A percentile compares a stretch with the other conserved stretches of the same genome.
phyloP scores from a whole-genome alignment of 306 rosid genomes.

The Ceratonia siliqua region DNA sequence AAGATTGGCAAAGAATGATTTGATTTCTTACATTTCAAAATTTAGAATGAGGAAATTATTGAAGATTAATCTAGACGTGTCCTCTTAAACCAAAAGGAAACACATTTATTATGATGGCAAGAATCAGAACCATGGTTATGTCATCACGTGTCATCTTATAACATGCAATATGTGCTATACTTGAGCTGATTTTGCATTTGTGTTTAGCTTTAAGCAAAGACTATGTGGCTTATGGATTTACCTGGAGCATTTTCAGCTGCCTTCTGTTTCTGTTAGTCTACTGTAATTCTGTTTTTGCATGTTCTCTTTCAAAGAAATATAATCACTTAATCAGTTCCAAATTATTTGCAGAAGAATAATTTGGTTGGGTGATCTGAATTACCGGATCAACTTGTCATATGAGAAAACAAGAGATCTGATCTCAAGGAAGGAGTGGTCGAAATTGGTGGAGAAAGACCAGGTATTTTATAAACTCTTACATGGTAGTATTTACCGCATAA shows the following conservation, averaged over 20 bases:
- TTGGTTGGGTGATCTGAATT: slow-evolving; percentile 96
- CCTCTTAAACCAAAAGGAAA: background rate
- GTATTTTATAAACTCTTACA: slow-evolving; percentile 39
- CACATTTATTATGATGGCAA: background rate
- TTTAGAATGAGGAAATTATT: slow-evolving; percentile 5
- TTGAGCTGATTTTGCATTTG: slow-evolving; percentile 2
- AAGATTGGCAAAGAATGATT: slow-evolving; percentile 1
- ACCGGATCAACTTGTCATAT: slow-evolving; percentile 78
- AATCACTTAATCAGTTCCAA: slow-evolving; percentile 19
- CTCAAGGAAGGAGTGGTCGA: slow-evolving; percentile 69
- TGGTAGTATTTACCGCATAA: slow-evolving; percentile 15
- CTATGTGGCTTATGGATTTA: background rate
- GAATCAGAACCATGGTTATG: background rate
- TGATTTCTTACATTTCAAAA: background rate
- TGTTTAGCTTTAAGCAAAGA: background rate
- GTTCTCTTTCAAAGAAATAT: background rate
- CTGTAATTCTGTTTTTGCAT: background rate
- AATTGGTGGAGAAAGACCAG: slow-evolving; percentile 87
- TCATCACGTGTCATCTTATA: background rate
- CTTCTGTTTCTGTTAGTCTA: slow-evolving; percentile 21
- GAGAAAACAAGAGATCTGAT: slow-evolving; percentile 70
- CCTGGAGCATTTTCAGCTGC: slow-evolving; percentile 8
- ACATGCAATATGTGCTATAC: slow-evolving; percentile 4
- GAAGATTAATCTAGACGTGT: background rate
- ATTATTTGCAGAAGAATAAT: slow-evolving; percentile 69